phyloP scores from a whole-genome alignment of 805 yeast species.

The Nakazawaea ishiwadae region DNA sequence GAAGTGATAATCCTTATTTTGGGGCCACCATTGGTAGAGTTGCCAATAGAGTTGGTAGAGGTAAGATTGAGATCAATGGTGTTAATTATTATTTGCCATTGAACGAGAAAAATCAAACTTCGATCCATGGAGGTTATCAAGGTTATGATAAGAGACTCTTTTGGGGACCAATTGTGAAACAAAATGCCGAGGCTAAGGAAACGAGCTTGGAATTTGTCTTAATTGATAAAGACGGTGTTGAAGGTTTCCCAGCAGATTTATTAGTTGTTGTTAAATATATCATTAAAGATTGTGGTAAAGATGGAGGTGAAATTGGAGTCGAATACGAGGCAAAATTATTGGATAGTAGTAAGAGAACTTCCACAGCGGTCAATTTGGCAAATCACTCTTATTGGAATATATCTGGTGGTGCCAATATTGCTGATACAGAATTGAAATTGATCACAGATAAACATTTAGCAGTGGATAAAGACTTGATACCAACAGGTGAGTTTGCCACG shows the following conservation, averaged over 20 bases:
- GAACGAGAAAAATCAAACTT: constrained; percentile 36
- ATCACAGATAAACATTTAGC: constrained; percentile 35
- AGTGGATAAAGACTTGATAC: constrained; percentile 33
- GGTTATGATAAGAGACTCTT: constrained; percentile 49
- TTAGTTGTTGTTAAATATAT: constrained; percentile 42
- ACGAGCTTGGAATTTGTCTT: constrained; percentile 32
- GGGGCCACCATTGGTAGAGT: constrained; percentile 65
- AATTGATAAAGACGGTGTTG: constrained; percentile 40
- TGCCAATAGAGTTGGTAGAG: constrained; percentile 53
- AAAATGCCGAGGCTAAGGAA: constrained; percentile 26
- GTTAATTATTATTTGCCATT: constrained; percentile 33
- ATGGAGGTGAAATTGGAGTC: constrained; percentile 34
- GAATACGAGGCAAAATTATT: constrained; percentile 42
- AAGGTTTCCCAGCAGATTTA: constrained; percentile 61
- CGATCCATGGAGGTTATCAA: constrained; percentile 50
- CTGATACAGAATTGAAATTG: constrained; percentile 34
- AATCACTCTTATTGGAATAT: constrained; percentile 63
- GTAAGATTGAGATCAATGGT: constrained; percentile 36
- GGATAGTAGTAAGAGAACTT: constrained; percentile 25
- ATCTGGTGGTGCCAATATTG: constrained; percentile 24
- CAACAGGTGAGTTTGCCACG: constrained; percentile 40
- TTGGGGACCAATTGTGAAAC: constrained; percentile 48
- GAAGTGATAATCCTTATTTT: constrained; percentile 40
- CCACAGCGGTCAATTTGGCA: constrained; percentile 53
- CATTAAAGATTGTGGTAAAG: constrained; percentile 25